Evolutionary conservation across 345 rosid genomes (phyloP), one percentile per base, ranked within the genome.

Genomic region (Bretschneidera sinensis): DNA sequence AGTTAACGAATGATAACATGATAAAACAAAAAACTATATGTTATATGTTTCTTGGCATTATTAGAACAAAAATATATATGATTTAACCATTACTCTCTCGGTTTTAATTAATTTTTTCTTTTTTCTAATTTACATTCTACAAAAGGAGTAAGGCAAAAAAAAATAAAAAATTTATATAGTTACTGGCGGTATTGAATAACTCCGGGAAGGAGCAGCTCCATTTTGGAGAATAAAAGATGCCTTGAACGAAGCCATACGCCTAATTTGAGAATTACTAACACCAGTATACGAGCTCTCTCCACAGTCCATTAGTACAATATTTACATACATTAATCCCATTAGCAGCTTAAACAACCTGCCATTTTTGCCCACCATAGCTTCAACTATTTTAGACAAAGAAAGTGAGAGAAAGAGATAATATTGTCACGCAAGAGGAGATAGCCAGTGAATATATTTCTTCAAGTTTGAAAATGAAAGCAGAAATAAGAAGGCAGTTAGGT

Each of bases 221-320:
- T 45, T 25, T 43, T 60, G 59, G 31, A 11, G 10, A 14, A 64
- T 2, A 48, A 24, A 47, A 0, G 69, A 48, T 24, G 62, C n/a
- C 39, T 48, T 65, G 24, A 34, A 34, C 17, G 55, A 65, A 55
- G 62, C 31, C 48, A 57, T 20, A 16, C 16, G 22, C 34, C 39
- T 56, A 5, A 45, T 45, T 28, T 47, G 61, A 47, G 31, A 43
- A 35, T 21, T 55, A 10, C 23, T 49, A 10, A 13, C 55, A 48
- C 34, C 55, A 21, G 55, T 10, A 24, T 55, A 65, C 0, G 68
- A 64, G 48, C 68, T 25, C 47, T 55, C 61, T 24, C 47, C 54
- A 10, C 19, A 34, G 24, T 34, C 45, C 6, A 39, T 39, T 4
- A 31, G 4, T 5, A 39, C 9, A 19, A 21, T 18, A 17, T 17